Base-by-base conservation (phyloP, 257 asterid genomes). In the Salvia splendens region DNA sequence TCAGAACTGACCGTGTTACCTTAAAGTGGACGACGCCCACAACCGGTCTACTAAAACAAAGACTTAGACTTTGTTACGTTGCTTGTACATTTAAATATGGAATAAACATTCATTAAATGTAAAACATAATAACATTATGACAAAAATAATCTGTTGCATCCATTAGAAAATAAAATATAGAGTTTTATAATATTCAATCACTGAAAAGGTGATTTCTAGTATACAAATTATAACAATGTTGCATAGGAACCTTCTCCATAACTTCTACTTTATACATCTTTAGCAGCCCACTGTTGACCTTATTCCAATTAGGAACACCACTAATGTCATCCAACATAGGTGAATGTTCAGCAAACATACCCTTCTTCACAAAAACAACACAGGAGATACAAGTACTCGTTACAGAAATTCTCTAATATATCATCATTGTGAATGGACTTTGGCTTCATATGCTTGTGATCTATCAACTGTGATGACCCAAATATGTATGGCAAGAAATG, bases 261-360 rank as follows among this genome's bases (percentile, higher is more conserved):
- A 92, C 98, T 77, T 92, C 97, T 46, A 87, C 80, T 76, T 85
- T 89, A 72, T 92, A 92, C 98, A 92, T 92, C 87, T 92, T 92
- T 58, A 92, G 86, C 71, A 92, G 80, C 73, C 97, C 98, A 61
- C 95, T 86, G 68, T 92, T 89, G 20, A 92, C 97, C 83, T 92
- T 92, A 41, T 77, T 89, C 96, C 96, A 92, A 70, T 68, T 87
- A 36, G 98, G 91, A 70, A 92, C 97, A 8, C 93, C 98, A 75
- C 95, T 92, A 38, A 92, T 89, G 82, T 89, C 98, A 72, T 92
- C 97, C 86, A 92, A 77, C 98, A 89, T 84, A 15, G 98, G 97
- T 8, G 97, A 92, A 80, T 92, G 98, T 82, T 92, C 98, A 14
- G 96, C 92, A 80, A 92, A 87, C 78, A 81, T 57, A 4, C 98